Evolutionary conservation across 225 moss, liverwort and hornwort species (phyloP).

Genomic region (Physcomitrellopsis africana): DNA sequence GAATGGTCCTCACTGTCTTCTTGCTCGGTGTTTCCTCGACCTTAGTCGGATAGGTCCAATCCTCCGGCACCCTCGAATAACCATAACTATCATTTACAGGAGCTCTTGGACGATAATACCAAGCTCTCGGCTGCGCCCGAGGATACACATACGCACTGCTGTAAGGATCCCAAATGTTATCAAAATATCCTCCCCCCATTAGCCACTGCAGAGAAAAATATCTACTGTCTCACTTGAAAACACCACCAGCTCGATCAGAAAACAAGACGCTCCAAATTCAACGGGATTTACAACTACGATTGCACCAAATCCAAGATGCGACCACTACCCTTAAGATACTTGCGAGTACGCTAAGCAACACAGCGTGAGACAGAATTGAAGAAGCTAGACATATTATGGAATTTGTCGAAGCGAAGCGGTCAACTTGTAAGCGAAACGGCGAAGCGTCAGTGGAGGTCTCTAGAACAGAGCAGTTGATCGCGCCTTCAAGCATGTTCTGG

Average conservation of each 20-base stretch:
- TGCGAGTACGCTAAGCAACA: no score
- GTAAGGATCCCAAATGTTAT: conserved; percentile 34
- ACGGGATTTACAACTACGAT: neutral
- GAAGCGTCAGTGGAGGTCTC: conserved; percentile 21
- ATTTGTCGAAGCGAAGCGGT: neutral
- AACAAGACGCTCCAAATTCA: neutral
- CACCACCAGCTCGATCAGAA: neutral
- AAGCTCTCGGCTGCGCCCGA: conserved; percentile 14
- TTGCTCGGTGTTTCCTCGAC: neutral
- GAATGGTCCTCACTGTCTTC: conserved; percentile 35
- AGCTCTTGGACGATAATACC: conserved; percentile 13
- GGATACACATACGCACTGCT: conserved; percentile 31
- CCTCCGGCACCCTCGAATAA: neutral
- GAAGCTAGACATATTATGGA: accelerated
- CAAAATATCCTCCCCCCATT: conserved; percentile 33
- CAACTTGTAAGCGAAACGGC: neutral
- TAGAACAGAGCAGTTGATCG: conserved; percentile 31
- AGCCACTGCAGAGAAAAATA: neutral
- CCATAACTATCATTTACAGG: conserved; percentile 23
- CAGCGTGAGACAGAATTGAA: neutral
- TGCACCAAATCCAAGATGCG: neutral
- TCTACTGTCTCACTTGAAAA: neutral
- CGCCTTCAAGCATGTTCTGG: conserved; percentile 13
- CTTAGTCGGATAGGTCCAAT: neutral
- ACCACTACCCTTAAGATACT: neutral